phyloP scores from a whole-genome alignment of 805 yeast species.

The Torulaspora indica region DNA sequence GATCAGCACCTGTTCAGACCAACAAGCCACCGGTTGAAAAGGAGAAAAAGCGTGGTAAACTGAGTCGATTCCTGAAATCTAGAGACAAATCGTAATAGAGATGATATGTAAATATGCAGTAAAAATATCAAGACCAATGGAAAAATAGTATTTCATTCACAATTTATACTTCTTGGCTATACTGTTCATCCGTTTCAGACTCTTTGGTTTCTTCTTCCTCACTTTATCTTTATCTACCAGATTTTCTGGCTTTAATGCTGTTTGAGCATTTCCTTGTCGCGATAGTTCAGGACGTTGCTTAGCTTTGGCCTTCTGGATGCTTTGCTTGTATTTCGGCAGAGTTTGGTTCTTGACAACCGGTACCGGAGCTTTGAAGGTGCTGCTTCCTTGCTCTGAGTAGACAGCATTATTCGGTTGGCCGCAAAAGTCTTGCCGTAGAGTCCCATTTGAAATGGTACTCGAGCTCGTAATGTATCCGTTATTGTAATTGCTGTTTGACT shows the following conservation, averaged over 20 bases:
- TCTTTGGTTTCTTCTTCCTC: constrained; percentile 23
- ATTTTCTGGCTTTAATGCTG: background rate
- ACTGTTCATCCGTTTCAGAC: constrained; percentile 28
- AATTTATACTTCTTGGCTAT: constrained; percentile 29
- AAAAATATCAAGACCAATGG: background rate
- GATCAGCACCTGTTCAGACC: constrained; percentile 13
- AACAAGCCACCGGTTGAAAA: constrained; percentile 27
- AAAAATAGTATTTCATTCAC: too few relatives aligned
- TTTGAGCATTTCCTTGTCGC: background rate
- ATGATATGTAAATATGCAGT: constrained; percentile 4
- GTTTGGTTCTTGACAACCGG: background rate
- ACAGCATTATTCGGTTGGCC: too few relatives aligned
- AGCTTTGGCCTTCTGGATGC: background rate
- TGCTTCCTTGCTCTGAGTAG: too few relatives aligned
- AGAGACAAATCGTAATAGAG: constrained; percentile 15
- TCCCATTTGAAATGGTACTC: too few relatives aligned
- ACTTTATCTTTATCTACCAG: background rate
- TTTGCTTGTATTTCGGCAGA: background rate
- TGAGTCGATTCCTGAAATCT: constrained; percentile 44
- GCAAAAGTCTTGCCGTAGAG: too few relatives aligned
- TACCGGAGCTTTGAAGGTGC: background rate
- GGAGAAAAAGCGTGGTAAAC: constrained; percentile 44
- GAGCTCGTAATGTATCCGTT: too few relatives aligned
- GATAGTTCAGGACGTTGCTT: background rate
- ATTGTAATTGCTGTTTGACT: background rate